Percentiles rank a stretch among this genome's conserved stretches.
Evolutionary conservation across 257 asterid genomes (phyloP).

Genomic region (Osmanthus fragrans): DNA sequence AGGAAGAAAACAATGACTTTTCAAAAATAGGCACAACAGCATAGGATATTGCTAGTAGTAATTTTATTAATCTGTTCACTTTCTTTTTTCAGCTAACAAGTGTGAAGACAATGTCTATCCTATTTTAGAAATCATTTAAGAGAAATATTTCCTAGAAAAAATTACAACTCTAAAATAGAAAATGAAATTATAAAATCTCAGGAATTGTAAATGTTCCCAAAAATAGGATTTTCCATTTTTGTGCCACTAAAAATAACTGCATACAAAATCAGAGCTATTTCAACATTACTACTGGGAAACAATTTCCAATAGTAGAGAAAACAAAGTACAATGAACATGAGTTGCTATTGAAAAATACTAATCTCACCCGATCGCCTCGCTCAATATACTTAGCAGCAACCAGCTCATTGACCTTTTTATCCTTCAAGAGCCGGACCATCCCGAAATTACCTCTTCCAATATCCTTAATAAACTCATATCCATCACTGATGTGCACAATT

Average conservation of each 20-base stretch:
- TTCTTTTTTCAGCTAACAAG: background rate
- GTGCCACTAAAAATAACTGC: background rate
- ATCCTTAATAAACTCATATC: conserved; percentile 45
- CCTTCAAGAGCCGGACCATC: conserved; percentile 54
- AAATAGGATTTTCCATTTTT: background rate
- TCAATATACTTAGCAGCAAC: conserved; percentile 64
- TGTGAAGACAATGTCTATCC: background rate
- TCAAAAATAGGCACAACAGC: background rate
- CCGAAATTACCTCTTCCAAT: conserved; percentile 62
- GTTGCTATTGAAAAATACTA: background rate
- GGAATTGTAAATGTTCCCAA: background rate
- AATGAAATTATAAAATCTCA: conserved; percentile 1
- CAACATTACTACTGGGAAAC: background rate
- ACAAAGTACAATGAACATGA: conserved; percentile 1
- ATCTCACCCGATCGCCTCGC: conserved; percentile 50
- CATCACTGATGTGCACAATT: conserved; percentile 53
- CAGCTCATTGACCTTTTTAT: conserved; percentile 47
- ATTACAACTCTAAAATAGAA: background rate
- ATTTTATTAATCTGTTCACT: background rate
- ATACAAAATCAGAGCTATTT: conserved; percentile 18
- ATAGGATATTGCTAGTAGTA: background rate
- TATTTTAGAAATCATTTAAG: background rate
- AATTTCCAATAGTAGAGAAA: background rate
- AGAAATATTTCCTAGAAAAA: background rate
- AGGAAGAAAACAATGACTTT: background rate